phyloP scores from a whole-genome alignment of 2,329 filamentous ascomycete genomes.

The Intubia oerlemansii region DNA sequence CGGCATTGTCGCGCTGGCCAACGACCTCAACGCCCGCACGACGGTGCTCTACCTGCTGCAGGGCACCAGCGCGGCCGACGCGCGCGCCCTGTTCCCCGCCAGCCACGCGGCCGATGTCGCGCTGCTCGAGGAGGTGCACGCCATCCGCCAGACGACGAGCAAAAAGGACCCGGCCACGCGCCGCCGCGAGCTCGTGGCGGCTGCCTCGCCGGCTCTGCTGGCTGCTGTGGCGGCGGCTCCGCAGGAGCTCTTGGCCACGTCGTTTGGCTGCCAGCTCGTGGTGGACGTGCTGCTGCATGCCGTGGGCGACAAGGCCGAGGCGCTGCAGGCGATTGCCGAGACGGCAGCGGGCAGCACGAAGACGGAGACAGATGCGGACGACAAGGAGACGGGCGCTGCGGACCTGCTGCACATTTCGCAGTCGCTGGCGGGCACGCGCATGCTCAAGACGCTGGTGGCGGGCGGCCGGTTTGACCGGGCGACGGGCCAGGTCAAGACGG shows the following conservation, averaged over 20 bases:
- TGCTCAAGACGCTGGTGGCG: slow-evolving; percentile 80
- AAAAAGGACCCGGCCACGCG: slow-evolving; percentile 75
- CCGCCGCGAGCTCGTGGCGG: slow-evolving; percentile 52
- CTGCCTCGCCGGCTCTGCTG: slow-evolving; percentile 55
- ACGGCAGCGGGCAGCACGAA: slow-evolving; percentile 37
- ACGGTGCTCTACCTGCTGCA: slow-evolving; percentile 69
- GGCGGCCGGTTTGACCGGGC: slow-evolving; percentile 70
- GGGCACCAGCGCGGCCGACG: slow-evolving; percentile 29
- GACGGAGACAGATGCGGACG: slow-evolving; percentile 17
- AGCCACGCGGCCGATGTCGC: slow-evolving; percentile 45
- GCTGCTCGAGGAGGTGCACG: slow-evolving; percentile 55
- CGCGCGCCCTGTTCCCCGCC: slow-evolving; percentile 34
- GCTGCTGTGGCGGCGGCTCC: slow-evolving; percentile 50
- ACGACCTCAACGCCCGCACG: slow-evolving; percentile 41
- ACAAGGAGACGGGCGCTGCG: slow-evolving; percentile 16
- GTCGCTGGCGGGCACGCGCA: slow-evolving; percentile 46
- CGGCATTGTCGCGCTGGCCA: slow-evolving; percentile 41
- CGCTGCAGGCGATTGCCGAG: slow-evolving; percentile 48
- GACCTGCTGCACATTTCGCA: slow-evolving; percentile 33
- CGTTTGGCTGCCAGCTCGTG: slow-evolving; percentile 74
- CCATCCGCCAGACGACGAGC: slow-evolving; percentile 62
- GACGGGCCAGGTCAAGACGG: slow-evolving; percentile 45
- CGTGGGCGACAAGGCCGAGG: slow-evolving; percentile 53
- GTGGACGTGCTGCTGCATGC: slow-evolving; percentile 61
- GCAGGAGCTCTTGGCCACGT: slow-evolving; percentile 45